A percentile compares a stretch with the other conserved stretches of the same genome.
phyloP scores from a whole-genome alignment of 352 stramenopile genomes.

The Halophytophthora polymorphica region DNA sequence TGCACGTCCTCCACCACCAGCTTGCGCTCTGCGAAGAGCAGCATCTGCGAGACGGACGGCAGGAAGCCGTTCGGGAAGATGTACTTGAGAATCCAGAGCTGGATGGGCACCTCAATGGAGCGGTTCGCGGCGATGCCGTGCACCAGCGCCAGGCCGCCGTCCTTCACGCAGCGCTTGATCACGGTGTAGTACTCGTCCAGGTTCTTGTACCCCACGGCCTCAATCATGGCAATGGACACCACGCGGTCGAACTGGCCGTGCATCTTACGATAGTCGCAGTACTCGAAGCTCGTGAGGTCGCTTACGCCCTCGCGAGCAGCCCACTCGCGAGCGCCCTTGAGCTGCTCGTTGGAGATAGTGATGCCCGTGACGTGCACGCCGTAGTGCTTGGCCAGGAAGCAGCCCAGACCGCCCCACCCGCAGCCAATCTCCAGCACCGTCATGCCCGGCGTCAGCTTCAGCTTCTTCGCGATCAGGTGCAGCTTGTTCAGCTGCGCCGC shows the following conservation, averaged over 20 bases:
- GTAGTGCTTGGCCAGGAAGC: slow-evolving; percentile 87
- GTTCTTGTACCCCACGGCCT: slow-evolving; percentile 89
- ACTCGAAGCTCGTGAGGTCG: slow-evolving; percentile 86
- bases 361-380: slow-evolving; percentile 86
- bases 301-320: slow-evolving; percentile 73
- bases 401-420: slow-evolving; percentile 86
- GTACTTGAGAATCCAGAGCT: slow-evolving; percentile 90
- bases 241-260: slow-evolving; percentile 84
- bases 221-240: slow-evolving; percentile 88
- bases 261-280: slow-evolving; percentile 91
- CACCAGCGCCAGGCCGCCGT: slow-evolving; percentile 68
- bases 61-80: slow-evolving; percentile 90
- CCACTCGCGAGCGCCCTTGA: slow-evolving; percentile 82
- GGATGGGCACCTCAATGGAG: slow-evolving; percentile 78
- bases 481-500: slow-evolving; percentile 86
- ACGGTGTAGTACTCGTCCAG: slow-evolving; percentile 84
- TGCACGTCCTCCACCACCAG: slow-evolving; percentile 80
- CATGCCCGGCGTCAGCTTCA: slow-evolving; percentile 83
- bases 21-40: slow-evolving; percentile 77
- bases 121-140: slow-evolving; percentile 84
- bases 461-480: slow-evolving; percentile 84
- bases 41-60: slow-evolving; percentile 72
- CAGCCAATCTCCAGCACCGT: slow-evolving; percentile 88
- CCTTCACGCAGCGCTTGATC: slow-evolving; percentile 80
- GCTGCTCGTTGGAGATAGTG: slow-evolving; percentile 89